Evolutionary conservation across 208 protist genomes (phyloP).

Genomic region (Trypanosoma avium): DNA sequence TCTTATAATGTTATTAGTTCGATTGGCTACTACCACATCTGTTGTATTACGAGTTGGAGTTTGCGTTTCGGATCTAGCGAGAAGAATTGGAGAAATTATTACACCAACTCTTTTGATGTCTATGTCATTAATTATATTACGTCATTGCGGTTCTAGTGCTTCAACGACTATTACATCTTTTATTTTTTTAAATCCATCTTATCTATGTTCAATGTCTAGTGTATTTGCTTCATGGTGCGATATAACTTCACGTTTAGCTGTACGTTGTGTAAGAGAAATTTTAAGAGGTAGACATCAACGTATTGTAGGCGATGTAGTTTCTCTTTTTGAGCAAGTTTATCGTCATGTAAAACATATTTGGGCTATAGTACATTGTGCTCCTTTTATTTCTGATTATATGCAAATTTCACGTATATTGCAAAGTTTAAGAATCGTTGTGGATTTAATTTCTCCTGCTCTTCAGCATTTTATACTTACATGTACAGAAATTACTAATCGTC

Average conservation of each 20-base stretch:
- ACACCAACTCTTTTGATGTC: constrained; percentile 50
- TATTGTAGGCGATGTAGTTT: constrained; percentile 71
- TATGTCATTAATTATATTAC: constrained; percentile 49
- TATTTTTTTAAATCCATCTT: constrained; percentile 55
- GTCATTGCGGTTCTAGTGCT: constrained; percentile 51
- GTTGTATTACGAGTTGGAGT: constrained; percentile 35
- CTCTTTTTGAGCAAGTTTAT: constrained; percentile 73
- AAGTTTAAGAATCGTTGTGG: constrained; percentile 69
- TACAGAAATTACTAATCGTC: constrained; percentile 49
- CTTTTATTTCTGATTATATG: constrained; percentile 81
- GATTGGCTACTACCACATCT: constrained; percentile 51
- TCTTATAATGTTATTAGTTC: constrained; percentile 52
- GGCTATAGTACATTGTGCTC: constrained; percentile 63
- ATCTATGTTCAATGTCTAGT: constrained; percentile 46
- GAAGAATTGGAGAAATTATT: constrained; percentile 44
- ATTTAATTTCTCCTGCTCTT: constrained; percentile 73
- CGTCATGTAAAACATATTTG: constrained; percentile 75
- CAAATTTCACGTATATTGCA: constrained; percentile 46
- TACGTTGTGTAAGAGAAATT: constrained; percentile 58
- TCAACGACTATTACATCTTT: constrained; percentile 61
- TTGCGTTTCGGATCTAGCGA: constrained; percentile 35
- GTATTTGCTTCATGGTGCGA: constrained; percentile 63
- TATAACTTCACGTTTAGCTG: constrained; percentile 46
- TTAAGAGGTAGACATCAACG: constrained; percentile 79
- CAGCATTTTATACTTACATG: constrained; percentile 87